These are phyloP conservation scores for Penstemon eatonii DNA, from an alignment of 257 asterid genomes.

Conservation along the genomic window DNA sequence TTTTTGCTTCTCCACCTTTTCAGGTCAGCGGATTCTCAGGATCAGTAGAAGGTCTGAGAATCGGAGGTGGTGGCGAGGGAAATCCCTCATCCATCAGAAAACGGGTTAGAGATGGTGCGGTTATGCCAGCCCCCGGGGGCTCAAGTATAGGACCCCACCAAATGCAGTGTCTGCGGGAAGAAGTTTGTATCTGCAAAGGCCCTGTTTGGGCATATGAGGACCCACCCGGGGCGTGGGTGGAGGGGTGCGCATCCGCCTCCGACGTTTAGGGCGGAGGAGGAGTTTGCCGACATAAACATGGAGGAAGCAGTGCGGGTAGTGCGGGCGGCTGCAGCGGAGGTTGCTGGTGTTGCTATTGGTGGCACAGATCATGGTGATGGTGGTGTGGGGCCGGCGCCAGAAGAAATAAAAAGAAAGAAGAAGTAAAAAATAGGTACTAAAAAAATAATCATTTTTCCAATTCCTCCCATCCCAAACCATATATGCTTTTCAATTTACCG, in stretches of 20 bases:
- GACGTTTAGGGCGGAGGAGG: conserved; percentile 34
- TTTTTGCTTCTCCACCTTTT: too few species aligned
- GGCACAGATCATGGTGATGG: neutral
- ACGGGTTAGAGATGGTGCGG: neutral
- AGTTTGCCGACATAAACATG: conserved; percentile 28
- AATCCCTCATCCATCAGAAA: too few species aligned
- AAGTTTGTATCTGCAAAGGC: conserved; percentile 27
- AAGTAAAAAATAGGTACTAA: too few species aligned
- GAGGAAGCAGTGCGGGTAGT: neutral
- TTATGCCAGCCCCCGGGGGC: neutral
- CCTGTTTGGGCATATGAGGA: conserved; percentile 43
- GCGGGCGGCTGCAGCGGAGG: neutral
- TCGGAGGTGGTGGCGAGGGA: too few species aligned
- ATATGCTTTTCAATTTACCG: too few species aligned
- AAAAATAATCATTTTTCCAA: too few species aligned
- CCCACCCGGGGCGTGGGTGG: conserved; percentile 44
- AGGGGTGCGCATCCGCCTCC: conserved; percentile 43
- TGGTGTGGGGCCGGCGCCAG: neutral
- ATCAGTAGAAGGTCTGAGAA: too few species aligned
- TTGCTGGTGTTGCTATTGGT: neutral
- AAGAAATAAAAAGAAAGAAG: too few species aligned
- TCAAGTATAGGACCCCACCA: too few species aligned
- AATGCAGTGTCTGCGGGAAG: conserved; percentile 30
- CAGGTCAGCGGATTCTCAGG: too few species aligned
- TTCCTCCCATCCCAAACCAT: too few species aligned